Base-by-base conservation (phyloP, 1,284 basidiomycete species). In the Puccinia coronata region DNA sequence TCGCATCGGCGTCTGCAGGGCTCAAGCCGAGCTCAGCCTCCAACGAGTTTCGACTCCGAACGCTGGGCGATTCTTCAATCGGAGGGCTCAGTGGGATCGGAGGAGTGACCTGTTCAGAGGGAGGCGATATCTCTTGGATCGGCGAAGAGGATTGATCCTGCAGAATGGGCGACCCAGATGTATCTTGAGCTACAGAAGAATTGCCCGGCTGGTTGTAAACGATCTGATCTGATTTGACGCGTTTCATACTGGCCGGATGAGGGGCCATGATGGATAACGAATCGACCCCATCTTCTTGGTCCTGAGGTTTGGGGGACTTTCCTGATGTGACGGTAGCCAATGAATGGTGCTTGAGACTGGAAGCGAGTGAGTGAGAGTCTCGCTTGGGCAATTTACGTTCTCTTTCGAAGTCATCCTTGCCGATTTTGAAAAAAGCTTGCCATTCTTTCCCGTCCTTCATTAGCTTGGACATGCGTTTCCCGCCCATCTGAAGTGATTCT, bases 361-460 rank as follows among this genome's bases (percentile, higher is more conserved):
- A n/a, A n/a, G n/a, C n/a, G n/a, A n/a, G n/a, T n/a, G n/a, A n/a
- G 34, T 57, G 49, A 16, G 76, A 70, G 39, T 70, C 61, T 14
- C 51, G 63, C 18, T 69, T 69, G 23, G 31, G 53, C n/a, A 34
- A n/a, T 39, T 71, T 71, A 0, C 69, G 78, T 25, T 71, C 69
- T 25, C 69, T 67, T 51, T 80, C 78, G 20, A 80, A 55, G 43
- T 80, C 78, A 47, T 80, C 43, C 53, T 80, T 80, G n/a, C n/a
- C n/a, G n/a, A n/a, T n/a, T n/a, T n/a, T n/a, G n/a, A n/a, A n/a
- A n/a, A n/a, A n/a, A n/a, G n/a, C n/a, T n/a, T n/a, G n/a, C n/a
- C n/a, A n/a, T n/a, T n/a, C n/a, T n/a, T n/a, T n/a, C n/a, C n/a
- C n/a, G n/a, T n/a, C n/a, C n/a, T n/a, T n/a, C n/a, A n/a, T n/a